Percentiles rank a stretch among this genome's conserved stretches.
Conservation (phyloP, 352 stramenopile genomes). For the Nothophytophthora sp. region DNA sequence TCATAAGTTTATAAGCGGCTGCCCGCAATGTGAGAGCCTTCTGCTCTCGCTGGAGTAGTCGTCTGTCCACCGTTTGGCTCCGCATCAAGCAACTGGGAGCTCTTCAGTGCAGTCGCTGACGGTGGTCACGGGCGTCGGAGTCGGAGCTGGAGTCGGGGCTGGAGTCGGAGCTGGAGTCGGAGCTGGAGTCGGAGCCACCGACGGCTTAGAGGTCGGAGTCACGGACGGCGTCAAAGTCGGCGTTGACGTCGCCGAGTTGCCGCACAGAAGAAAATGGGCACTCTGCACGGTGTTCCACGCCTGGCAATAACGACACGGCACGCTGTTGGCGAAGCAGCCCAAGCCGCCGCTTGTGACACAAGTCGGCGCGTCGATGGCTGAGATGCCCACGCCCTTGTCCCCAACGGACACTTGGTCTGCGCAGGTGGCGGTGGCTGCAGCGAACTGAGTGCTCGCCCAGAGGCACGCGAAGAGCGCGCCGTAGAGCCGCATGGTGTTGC, state of each 20-base stretch:
- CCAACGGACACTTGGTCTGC: slow-evolving; percentile 24
- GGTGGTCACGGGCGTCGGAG: no score
- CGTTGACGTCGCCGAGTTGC: not conserved
- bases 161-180: not conserved
- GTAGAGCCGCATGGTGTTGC: no score
- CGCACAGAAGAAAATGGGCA: slow-evolving; percentile 21
- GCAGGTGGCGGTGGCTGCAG: slow-evolving; percentile 20
- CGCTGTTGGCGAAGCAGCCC: slow-evolving; percentile 26
- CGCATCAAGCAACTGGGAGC: slow-evolving; percentile 10
- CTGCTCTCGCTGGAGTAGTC: no score
- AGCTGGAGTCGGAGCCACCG: not conserved
- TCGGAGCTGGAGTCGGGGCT: no score
- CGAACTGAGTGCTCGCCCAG: slow-evolving; percentile 16
- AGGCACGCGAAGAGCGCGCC: no score
- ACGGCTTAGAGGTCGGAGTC: not conserved
- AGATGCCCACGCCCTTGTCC: slow-evolving; percentile 37
- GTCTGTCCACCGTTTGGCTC: no score
- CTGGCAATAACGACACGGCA: slow-evolving; percentile 31
- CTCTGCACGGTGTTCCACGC: slow-evolving; percentile 21
- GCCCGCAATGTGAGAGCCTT: no score
- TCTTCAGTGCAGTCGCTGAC: slow-evolving; percentile 14
- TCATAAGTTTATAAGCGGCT: no score
- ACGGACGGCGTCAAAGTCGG: not conserved
- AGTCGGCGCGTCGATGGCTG: slow-evolving; percentile 13
- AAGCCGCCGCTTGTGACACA: slow-evolving; percentile 29